Conservation (phyloP, 768 basidiomycete genomes). For the Trametes maxima region DNA sequence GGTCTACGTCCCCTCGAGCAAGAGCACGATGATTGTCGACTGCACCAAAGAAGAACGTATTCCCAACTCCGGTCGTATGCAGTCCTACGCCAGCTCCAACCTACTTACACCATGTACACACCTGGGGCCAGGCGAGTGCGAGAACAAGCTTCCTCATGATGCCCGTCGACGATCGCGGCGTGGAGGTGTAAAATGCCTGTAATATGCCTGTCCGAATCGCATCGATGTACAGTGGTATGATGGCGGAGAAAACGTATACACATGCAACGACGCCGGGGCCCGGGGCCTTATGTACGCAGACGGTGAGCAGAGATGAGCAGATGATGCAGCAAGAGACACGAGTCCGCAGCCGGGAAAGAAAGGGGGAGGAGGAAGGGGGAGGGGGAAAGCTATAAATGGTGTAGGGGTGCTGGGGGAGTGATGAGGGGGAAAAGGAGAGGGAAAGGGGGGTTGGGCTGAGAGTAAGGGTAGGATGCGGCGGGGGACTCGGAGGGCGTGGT, state of each 20-base stretch:
- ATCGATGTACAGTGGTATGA: constrained; percentile 2
- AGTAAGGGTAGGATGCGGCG: not conserved
- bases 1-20: too few species aligned
- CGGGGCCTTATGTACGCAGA: constrained; percentile 1
- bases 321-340: constrained; percentile 3
- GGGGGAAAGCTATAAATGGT: not conserved
- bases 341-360: not conserved
- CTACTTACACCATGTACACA: too few species aligned
- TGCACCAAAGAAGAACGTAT: too few species aligned
- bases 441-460: not conserved
- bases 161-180: too few species aligned
- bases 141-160: too few species aligned
- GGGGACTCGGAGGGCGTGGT: not conserved
- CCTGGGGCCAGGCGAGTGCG: too few species aligned
- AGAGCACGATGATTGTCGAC: too few species aligned
- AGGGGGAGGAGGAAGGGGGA: not conserved
- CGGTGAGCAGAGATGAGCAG: not conserved
- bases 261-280: constrained; percentile 4
- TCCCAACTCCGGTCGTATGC: too few species aligned
- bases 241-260: constrained; percentile 11
- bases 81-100: too few species aligned
- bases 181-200: not conserved
- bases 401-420: not conserved
- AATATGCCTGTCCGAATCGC: constrained; percentile 1
- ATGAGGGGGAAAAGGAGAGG: not conserved